Evolutionary conservation across 2,329 filamentous ascomycete genomes (phyloP).

Genomic region (Sporothrix sp.): DNA sequence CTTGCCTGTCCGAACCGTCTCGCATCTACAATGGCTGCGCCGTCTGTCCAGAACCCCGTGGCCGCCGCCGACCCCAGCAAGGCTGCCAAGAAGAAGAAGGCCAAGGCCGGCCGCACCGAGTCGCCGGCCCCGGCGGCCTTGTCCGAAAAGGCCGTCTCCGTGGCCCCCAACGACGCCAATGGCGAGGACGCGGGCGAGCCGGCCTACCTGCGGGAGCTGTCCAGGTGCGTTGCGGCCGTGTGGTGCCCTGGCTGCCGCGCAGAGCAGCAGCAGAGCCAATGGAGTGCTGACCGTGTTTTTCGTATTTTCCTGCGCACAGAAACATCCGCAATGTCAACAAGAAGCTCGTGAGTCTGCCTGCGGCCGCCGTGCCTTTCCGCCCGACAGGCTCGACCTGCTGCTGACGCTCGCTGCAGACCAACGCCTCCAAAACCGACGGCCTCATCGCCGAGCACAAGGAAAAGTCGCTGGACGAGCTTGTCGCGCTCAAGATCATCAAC

Average conservation of each 20-base stretch:
- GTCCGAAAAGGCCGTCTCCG: slow-evolving; percentile 38
- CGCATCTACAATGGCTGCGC: slow-evolving; percentile 48
- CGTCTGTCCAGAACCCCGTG: slow-evolving; percentile 53
- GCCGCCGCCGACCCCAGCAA: slow-evolving; percentile 54
- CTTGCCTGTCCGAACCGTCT: slow-evolving; percentile 3
- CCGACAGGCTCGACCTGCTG: too few species aligned
- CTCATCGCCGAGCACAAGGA: slow-evolving; percentile 59
- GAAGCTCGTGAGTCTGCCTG: slow-evolving; percentile 81
- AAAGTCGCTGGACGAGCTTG: slow-evolving; percentile 64
- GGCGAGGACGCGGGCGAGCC: slow-evolving; percentile 58
- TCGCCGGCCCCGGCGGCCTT: slow-evolving; percentile 45
- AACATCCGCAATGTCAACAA: slow-evolving; percentile 87
- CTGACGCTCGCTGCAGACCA: slow-evolving; percentile 49
- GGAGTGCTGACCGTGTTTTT: not conserved
- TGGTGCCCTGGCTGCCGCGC: not conserved
- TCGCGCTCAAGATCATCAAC: slow-evolving; percentile 65
- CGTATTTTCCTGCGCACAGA: slow-evolving; percentile 41
- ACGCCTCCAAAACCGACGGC: slow-evolving; percentile 61
- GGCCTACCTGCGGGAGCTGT: slow-evolving; percentile 74
- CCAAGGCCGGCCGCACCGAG: slow-evolving; percentile 44
- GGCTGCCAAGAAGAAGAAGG: slow-evolving; percentile 61
- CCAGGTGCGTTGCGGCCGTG: slow-evolving; percentile 56
- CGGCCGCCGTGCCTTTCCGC: too few species aligned
- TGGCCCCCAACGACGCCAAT: slow-evolving; percentile 36
- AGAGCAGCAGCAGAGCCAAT: not conserved